Evolutionary conservation across 2,329 filamentous ascomycete species (phyloP), one percentile per base, ranked within the genome.

Genomic region (Xylaria sp.): DNA sequence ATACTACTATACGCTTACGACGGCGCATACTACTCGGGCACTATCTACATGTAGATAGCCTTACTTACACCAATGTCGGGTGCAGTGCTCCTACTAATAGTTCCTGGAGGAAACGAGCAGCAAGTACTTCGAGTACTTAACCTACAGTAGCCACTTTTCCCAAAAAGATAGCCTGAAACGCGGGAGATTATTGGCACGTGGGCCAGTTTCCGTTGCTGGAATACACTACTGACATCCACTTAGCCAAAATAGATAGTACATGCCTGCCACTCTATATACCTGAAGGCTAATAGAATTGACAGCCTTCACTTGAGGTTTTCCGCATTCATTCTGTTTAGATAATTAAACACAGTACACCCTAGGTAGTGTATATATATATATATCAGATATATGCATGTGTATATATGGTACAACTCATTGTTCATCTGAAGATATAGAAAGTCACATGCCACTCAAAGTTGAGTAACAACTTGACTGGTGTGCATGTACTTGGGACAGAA

Each of bases 141-240:
- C 48, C 12, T 33, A 18, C 23, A 54, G 28, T 23, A 33, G 28
- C n/a, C n/a, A 48, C 59, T 36, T 67, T 48, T 18, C 64, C 64
- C 12, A 62, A 67, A 62, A 33, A 12, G 59, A 20, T 15, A 10
- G 31, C 18, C 51, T 67, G 64, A 67, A 67, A 67, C 64, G 43
- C 41, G 41, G 46, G 41, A 58, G 20, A 66, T 66, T 60, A 55
- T 55, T 36, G 8, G 49, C 56, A 52, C 46, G 56, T 49, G 55
- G 36, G 55, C 33, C 52, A 20, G 48, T 39, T 61, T 59, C 56
- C 15, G 31, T 54, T 36, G 6, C 9, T 49, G 18, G 20, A 36
- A 4, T 33, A 33, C 12, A 28, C 51, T 55, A 28, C 51, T 55
- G 36, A 15, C 12, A 33, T 2, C 28, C 28, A 31, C 31, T 5